A percentile compares a stretch with the other conserved stretches of the same genome.
Evolutionary conservation across 768 basidiomycete genomes (phyloP).

Genomic region (Kwoniella sp.): DNA sequence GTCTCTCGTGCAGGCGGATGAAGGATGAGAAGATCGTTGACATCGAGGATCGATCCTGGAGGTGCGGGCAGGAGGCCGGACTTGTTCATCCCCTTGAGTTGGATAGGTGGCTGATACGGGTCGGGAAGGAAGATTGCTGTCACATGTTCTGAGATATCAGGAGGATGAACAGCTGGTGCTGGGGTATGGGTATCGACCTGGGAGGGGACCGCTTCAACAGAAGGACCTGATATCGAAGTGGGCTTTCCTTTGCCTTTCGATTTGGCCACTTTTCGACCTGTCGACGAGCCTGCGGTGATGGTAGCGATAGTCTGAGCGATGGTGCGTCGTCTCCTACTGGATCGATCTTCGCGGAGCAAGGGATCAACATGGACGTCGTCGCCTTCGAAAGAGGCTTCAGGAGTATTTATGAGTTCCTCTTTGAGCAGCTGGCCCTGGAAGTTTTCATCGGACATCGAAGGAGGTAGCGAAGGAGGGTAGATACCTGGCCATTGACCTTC

Average conservation of each 20-base stretch:
- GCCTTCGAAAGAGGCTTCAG: not conserved
- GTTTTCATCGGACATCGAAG: not conserved
- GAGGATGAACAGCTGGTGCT: not conserved
- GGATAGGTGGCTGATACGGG: slow-evolving; percentile 19
- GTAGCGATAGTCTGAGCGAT: not conserved
- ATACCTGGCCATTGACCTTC: not conserved
- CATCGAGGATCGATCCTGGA: slow-evolving; percentile 32
- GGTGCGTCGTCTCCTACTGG: slow-evolving; percentile 1
- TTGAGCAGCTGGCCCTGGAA: not conserved
- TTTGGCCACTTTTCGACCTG: not conserved
- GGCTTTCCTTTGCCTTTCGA: slow-evolving; percentile 9
- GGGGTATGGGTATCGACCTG: not conserved
- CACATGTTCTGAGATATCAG: not conserved
- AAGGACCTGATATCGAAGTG: slow-evolving; percentile 2
- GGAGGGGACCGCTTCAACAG: not conserved
- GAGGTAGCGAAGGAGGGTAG: not conserved
- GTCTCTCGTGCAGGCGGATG: slow-evolving; percentile 24
- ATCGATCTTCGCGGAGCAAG: not conserved
- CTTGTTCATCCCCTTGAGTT: slow-evolving; percentile 21
- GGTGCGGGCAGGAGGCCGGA: slow-evolving; percentile 33
- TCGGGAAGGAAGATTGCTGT: slow-evolving; percentile 23
- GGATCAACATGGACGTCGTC: slow-evolving; percentile 11
- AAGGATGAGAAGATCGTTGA: slow-evolving; percentile 43
- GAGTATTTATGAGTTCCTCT: not conserved
- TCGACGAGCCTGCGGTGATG: not conserved